These are phyloP conservation scores for Saccharomyces mikatae DNA, from an alignment of 805 yeast genomes.

Conservation along the genomic window DNA sequence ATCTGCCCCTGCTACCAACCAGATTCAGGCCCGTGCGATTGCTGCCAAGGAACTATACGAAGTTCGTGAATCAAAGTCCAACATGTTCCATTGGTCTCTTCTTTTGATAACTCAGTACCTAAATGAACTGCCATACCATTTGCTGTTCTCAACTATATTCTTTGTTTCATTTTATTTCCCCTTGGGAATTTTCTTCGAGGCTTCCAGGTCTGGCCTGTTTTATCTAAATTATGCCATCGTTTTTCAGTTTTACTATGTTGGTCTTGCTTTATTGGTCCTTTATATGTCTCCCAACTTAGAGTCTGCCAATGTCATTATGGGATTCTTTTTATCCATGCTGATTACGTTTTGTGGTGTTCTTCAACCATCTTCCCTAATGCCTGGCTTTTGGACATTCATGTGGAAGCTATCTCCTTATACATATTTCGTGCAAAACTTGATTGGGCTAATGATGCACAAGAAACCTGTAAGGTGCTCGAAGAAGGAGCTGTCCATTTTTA, in stretches of 20 bases:
- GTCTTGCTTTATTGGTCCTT: constrained; percentile 32
- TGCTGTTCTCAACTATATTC: constrained; percentile 24
- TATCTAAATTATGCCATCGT: constrained; percentile 35
- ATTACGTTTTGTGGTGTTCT: constrained; percentile 34
- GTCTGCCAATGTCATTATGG: constrained; percentile 24
- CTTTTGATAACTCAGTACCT: constrained; percentile 30
- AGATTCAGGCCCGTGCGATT: constrained; percentile 33
- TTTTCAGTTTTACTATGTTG: constrained; percentile 40
- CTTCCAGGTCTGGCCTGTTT: constrained; percentile 41
- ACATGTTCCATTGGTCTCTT: constrained; percentile 35
- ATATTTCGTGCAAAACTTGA: constrained; percentile 37
- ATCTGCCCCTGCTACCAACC: constrained; percentile 36
- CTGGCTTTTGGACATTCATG: constrained; percentile 38
- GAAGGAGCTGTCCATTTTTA: constrained; percentile 15
- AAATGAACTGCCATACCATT: constrained; percentile 32
- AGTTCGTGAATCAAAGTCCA: constrained; percentile 35
- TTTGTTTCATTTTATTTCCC: constrained; percentile 38
- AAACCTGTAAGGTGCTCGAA: constrained; percentile 36
- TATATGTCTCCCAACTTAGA: constrained; percentile 20
- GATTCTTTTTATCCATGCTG: constrained; percentile 23
- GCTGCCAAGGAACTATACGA: constrained; percentile 35
- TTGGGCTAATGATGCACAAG: constrained; percentile 43
- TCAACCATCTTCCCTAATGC: constrained; percentile 33
- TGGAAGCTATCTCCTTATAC: constrained; percentile 37
- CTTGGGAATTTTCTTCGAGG: constrained; percentile 24